Conservation (phyloP, 306 rosid genomes). For the Sophora flavescens region DNA sequence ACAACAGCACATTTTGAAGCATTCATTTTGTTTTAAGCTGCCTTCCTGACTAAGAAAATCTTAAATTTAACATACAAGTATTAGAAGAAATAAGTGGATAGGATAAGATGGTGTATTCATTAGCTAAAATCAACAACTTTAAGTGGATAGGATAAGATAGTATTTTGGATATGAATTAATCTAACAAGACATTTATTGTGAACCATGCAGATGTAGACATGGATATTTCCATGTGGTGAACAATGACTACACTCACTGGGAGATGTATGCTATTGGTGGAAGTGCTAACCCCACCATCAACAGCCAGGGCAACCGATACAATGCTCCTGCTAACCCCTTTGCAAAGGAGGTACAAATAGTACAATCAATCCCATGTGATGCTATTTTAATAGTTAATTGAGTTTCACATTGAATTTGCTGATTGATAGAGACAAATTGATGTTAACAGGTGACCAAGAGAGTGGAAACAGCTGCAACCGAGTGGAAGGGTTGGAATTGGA, state of each 20-base stretch:
- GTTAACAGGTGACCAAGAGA: conserved; percentile 85
- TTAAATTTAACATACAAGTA: conserved; percentile 29
- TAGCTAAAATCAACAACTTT: conserved; percentile 36
- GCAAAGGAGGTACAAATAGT: conserved; percentile 84
- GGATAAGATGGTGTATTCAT: conserved; percentile 30
- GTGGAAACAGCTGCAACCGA: conserved; percentile 72
- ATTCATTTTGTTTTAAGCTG: conserved; percentile 38
- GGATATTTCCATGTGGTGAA: conserved; percentile 99
- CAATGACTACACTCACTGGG: conserved; percentile 99
- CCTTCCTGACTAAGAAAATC: conserved; percentile 19
- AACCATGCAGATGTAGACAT: conserved; percentile 85
- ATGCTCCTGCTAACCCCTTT: conserved; percentile 82
- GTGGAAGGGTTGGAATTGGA: conserved; percentile 97
- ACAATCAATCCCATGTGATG: conserved; percentile 1
- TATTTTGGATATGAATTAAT: conserved; percentile 20
- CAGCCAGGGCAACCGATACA: conserved; percentile 98
- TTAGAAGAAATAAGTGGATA: neutral
- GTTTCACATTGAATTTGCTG: conserved; percentile 12
- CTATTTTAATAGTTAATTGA: conserved; percentile 17
- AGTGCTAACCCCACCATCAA: conserved; percentile 95
- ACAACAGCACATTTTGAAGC: conserved; percentile 39
- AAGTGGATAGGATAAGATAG: conserved; percentile 29
- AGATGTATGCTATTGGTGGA: conserved; percentile 99
- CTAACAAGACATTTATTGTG: conserved; percentile 39
- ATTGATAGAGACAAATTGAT: conserved; percentile 18